Evolutionary conservation across 2,329 filamentous ascomycete genomes (phyloP), one percentile per base, ranked within the genome.

Genomic region (Beauveria varroae): DNA sequence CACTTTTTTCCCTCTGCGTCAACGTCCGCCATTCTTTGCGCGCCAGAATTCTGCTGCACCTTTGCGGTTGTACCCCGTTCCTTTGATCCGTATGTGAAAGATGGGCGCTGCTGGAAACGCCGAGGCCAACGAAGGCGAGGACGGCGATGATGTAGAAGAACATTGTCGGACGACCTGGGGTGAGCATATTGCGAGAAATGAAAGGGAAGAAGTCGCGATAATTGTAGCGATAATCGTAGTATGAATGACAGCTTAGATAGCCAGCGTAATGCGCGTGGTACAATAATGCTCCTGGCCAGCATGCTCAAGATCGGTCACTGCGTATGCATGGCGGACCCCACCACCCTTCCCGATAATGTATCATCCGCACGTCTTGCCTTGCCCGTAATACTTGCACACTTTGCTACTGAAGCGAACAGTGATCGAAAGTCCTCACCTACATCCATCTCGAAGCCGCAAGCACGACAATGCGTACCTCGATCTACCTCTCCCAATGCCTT

Each of bases 11-110:
- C 14, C 40, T 20, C 10, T 34, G 20, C 14, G 40, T 44, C 43
- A 56, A 56, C 2, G 16, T 56, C 24, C 53, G 53, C 53, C 53
- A 56, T 46, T 56, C 53, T 9, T 46, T 56, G 53, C 53, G 53
- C 14, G 18, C 8, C 16, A 46, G 37, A 8, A 56, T n/a, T 24
- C 46, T 43, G 6, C 40, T 46, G 43, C 53, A 56, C 37, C 12
- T 30, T 46, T 37, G 49, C 9, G 49, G n/a, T 18, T 52, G 49
- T 12, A 12, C 49, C 9, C 10, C 28, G n/a, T 37, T 3, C 14
- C 22, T 26, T 16, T 49, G 4, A 18, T 14, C 3, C 46, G 46
- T 22, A 26, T 28, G 12, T 9, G 22, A 49, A 12, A 49, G 12
- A n/a, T 22, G 30, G 30, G 30, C 30, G 30, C 30, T 34, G 30